These are phyloP conservation scores for Tylopilus plumbeoviolaceoides DNA, from an alignment of 768 basidiomycete species.

Conservation along the genomic window DNA sequence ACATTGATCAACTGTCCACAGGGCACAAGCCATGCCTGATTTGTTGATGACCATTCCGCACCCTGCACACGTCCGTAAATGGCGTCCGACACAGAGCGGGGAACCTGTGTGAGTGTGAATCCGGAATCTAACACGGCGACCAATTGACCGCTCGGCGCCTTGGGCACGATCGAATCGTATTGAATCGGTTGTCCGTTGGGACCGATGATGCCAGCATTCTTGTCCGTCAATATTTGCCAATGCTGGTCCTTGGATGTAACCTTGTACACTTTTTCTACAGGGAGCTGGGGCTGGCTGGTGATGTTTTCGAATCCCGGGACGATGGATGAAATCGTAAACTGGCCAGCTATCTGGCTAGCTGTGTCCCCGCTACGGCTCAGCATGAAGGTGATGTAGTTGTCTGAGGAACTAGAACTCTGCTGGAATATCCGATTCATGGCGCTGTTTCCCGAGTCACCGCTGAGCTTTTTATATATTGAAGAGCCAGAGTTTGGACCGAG, in stretches of 20 bases:
- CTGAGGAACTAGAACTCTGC: conserved; percentile 50
- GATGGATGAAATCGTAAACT: conserved; percentile 66
- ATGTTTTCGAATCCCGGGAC: conserved; percentile 61
- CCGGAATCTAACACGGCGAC: conserved; percentile 77
- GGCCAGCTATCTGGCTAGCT: conserved; percentile 45
- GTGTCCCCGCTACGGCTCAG: conserved; percentile 60
- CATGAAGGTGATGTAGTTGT: conserved; percentile 63
- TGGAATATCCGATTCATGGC: conserved; percentile 64
- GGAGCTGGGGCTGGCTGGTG: conserved; percentile 56
- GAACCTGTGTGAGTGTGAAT: conserved; percentile 68
- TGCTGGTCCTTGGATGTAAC: conserved; percentile 68
- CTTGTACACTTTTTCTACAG: conserved; percentile 60
- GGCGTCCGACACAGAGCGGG: conserved; percentile 69
- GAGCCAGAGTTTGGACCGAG: conserved; percentile 77
- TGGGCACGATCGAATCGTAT: conserved; percentile 63
- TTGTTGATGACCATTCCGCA: conserved; percentile 55
- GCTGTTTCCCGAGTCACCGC: conserved; percentile 47
- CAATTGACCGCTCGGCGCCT: conserved; percentile 57
- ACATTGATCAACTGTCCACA: conserved; percentile 71
- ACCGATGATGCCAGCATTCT: conserved; percentile 62
- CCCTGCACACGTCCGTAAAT: conserved; percentile 78
- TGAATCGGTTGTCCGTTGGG: conserved; percentile 66
- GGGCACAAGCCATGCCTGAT: conserved; percentile 67
- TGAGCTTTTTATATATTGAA: conserved; percentile 54
- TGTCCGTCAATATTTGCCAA: conserved; percentile 73